These are phyloP conservation scores for Xylaria castorea DNA, from an alignment of 495 filamentous ascomycete genomes.

Conservation along the genomic window DNA sequence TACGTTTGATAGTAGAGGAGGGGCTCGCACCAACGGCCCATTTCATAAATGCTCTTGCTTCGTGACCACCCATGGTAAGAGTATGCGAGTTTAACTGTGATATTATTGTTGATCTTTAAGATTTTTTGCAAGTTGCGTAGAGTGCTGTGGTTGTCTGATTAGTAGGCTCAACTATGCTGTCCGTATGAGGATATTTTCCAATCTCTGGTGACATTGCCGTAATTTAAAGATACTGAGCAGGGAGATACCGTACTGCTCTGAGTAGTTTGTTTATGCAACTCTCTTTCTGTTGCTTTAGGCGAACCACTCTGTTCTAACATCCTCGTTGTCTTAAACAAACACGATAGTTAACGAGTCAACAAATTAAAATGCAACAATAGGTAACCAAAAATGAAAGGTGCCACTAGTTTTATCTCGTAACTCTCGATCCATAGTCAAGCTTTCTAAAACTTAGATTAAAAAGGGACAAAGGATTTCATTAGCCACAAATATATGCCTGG, in stretches of 20 bases:
- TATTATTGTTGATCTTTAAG: not conserved
- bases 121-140: not conserved
- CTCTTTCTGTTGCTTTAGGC: not conserved
- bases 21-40: slow-evolving; percentile 1
- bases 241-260: not conserved
- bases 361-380: not conserved
- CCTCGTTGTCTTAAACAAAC: not conserved
- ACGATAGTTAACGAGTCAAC: not conserved
- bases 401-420: not conserved
- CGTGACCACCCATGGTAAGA: not conserved
- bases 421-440: not conserved
- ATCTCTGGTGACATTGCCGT: not conserved
- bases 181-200: not conserved
- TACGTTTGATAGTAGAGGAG: not conserved
- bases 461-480: not conserved
- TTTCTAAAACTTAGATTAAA: not conserved
- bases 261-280: not conserved
- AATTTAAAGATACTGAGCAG: not conserved
- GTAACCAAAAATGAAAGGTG: not conserved
- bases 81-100: not conserved
- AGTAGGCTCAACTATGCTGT: not conserved
- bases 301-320: not conserved
- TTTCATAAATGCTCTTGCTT: slow-evolving; percentile 15
- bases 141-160: not conserved
- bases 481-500: not conserved